A percentile compares a stretch with the other conserved stretches of the same genome.
phyloP scores from a whole-genome alignment of 169 alveolate species.

The Plasmodium malariae region DNA sequence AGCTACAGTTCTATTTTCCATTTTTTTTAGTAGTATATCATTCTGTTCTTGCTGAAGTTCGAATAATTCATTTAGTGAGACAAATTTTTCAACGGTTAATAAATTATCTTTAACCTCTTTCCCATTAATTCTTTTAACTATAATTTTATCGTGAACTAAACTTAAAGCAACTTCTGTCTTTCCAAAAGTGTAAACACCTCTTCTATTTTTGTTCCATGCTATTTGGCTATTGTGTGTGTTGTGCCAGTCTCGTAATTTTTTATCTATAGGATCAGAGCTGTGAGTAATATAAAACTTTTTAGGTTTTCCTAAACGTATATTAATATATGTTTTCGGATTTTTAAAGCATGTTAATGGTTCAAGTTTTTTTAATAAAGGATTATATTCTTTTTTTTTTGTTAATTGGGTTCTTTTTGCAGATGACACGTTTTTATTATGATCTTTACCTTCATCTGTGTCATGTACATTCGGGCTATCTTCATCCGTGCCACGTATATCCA shows the following conservation, averaged over 20 bases:
- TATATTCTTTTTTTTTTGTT: slow-evolving; percentile 32
- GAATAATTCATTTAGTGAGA: slow-evolving; percentile 72
- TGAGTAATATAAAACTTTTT: slow-evolving; percentile 41
- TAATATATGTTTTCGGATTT: slow-evolving; percentile 58
- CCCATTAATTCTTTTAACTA: slow-evolving; percentile 71
- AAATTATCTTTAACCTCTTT: slow-evolving; percentile 48
- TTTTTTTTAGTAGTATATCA: slow-evolving; percentile 31
- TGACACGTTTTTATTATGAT: neutral
- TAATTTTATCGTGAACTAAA: slow-evolving; percentile 67
- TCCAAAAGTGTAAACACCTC: slow-evolving; percentile 74
- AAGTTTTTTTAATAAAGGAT: slow-evolving; percentile 23
- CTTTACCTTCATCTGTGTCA: neutral
- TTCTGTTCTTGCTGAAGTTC: slow-evolving; percentile 63
- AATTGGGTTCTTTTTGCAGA: slow-evolving; percentile 30
- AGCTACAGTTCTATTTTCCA: neutral
- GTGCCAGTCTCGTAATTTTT: slow-evolving; percentile 73
- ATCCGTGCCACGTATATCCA: neutral
- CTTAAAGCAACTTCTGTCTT: slow-evolving; percentile 64
- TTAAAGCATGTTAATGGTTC: slow-evolving; percentile 70
- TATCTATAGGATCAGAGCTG: slow-evolving; percentile 77
- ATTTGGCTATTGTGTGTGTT: slow-evolving; percentile 73
- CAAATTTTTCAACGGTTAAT: slow-evolving; percentile 75
- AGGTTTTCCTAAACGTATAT: slow-evolving; percentile 76
- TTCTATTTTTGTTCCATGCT: slow-evolving; percentile 61
- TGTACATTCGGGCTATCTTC: neutral